Evolutionary conservation across 2,329 filamentous ascomycete genomes (phyloP).

Genomic region (Colletotrichum ledebouriae): DNA sequence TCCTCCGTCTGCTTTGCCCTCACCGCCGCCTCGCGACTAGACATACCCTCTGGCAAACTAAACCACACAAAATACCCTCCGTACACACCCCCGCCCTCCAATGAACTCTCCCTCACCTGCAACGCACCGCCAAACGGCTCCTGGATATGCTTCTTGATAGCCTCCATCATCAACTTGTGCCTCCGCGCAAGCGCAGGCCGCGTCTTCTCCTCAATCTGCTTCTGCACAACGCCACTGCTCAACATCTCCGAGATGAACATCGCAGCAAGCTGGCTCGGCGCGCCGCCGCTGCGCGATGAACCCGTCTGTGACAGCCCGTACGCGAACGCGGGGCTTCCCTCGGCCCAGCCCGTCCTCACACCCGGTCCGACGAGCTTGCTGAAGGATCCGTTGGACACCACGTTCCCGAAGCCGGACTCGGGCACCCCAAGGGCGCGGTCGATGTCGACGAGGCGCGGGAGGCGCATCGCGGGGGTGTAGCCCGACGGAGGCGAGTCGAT

Average conservation of each 20-base stretch:
- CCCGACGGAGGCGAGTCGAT: constrained; percentile 43
- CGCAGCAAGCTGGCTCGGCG: constrained; percentile 68
- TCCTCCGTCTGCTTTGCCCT: constrained; percentile 73
- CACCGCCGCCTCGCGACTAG: constrained; percentile 69
- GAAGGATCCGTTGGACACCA: constrained; percentile 89
- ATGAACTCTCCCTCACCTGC: constrained; percentile 52
- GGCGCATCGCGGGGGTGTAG: constrained; percentile 57
- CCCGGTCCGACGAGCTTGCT: constrained; percentile 90
- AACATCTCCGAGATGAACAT: constrained; percentile 65
- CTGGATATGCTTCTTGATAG: constrained; percentile 69
- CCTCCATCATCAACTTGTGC: constrained; percentile 65
- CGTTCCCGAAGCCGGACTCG: constrained; percentile 77
- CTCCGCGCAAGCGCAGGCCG: constrained; percentile 61
- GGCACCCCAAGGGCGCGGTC: constrained; percentile 75
- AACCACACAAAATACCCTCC: constrained; percentile 94
- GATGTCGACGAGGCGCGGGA: constrained; percentile 84
- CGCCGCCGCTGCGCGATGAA: constrained; percentile 68
- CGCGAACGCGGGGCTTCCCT: constrained; percentile 72
- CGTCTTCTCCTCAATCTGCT: constrained; percentile 57
- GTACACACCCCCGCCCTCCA: constrained; percentile 62
- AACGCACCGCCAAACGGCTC: constrained; percentile 69
- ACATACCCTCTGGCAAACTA: constrained; percentile 64
- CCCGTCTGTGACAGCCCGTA: constrained; percentile 67
- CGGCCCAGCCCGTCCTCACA: constrained; percentile 88
- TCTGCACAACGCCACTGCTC: constrained; percentile 57